A percentile compares a stretch with the other conserved stretches of the same genome.
Conservation (phyloP, 345 rosid genomes). For the Alliaria petiolata region DNA sequence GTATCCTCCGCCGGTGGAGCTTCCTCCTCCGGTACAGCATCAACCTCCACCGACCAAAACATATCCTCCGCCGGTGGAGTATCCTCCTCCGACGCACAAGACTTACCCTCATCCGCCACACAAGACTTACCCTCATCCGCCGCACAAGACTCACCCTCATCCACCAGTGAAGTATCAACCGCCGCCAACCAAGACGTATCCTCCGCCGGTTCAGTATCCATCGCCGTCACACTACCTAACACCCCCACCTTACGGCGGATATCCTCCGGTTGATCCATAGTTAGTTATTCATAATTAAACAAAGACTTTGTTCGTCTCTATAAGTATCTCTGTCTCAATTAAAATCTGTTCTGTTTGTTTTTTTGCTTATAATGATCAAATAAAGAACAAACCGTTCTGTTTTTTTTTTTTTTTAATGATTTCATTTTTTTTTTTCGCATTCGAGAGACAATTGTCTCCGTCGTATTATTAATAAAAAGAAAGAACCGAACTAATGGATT, state of each 20-base stretch:
- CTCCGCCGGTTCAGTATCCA: neutral
- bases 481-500: no score
- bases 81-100: neutral
- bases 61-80: neutral
- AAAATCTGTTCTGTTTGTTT: neutral
- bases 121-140: neutral
- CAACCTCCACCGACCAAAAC: neutral
- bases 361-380: neutral
- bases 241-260: conserved; percentile 22
- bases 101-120: neutral
- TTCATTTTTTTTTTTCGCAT: no score
- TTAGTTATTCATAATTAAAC: neutral
- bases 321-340: neutral
- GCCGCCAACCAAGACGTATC: neutral
- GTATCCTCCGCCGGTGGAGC: neutral
- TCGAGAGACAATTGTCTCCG: no score
- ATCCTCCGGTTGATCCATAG: conserved; percentile 16
- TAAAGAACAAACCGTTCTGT: neutral
- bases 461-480: no score
- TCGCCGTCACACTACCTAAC: neutral
- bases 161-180: neutral
- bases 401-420: neutral
- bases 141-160: neutral
- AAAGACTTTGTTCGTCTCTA: neutral
- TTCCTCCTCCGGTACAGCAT: neutral